These are phyloP conservation scores for Conringia planisiliqua DNA, from an alignment of 345 rosid species.

Conservation along the genomic window DNA sequence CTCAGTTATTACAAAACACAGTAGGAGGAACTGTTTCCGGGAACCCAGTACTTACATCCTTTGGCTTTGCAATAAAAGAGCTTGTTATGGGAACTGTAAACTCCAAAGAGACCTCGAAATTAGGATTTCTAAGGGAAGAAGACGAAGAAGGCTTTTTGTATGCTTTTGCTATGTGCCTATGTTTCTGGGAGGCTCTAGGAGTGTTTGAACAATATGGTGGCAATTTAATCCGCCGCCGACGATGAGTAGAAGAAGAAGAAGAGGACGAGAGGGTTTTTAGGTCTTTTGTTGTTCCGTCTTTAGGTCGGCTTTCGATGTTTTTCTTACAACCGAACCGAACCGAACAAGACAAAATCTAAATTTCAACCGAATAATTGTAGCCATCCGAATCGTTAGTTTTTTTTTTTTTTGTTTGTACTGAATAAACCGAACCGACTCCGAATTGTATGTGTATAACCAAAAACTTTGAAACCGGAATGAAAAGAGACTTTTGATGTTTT, in stretches of 20 bases:
- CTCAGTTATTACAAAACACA: neutral
- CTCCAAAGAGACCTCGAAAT: neutral
- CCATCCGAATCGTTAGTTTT: neutral
- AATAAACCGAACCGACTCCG: neutral
- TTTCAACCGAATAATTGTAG: neutral
- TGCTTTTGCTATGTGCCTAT: neutral
- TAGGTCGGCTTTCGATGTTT: slow-evolving; percentile 18
- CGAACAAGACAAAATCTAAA: neutral
- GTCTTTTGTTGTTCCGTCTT: slow-evolving; percentile 10
- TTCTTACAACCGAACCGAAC: neutral
- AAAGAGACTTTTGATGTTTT: neutral
- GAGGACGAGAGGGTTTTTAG: slow-evolving; percentile 16
- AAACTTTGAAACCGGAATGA: neutral
- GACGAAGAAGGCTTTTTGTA: neutral
- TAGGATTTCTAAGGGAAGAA: neutral
- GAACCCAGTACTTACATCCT: slow-evolving; percentile 22
- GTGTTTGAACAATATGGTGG: neutral
- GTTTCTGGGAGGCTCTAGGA: neutral
- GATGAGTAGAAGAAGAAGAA: neutral
- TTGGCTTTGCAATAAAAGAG: slow-evolving; percentile 1
- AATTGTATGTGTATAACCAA: neutral
- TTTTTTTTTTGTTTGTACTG: neutral
- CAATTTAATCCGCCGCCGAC: slow-evolving; percentile 16
- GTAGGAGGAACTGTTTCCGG: neutral
- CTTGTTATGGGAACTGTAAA: slow-evolving; percentile 2